A percentile compares a stretch with the other conserved stretches of the same genome.
Conservation (phyloP, 83 land plant genomes). For the Isoetes engelmannii region DNA sequence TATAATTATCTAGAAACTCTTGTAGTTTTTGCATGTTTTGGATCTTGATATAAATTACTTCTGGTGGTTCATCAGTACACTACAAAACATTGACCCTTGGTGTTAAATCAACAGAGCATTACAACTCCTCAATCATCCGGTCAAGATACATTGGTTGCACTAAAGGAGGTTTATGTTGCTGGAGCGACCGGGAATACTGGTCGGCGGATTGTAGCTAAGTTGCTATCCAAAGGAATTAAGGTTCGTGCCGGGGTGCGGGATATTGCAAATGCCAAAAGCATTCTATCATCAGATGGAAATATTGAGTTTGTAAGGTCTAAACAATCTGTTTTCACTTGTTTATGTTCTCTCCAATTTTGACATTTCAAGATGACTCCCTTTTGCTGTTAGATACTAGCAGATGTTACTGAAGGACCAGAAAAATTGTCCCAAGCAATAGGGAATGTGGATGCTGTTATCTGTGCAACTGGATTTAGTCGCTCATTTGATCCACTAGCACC, state of each 20-base stretch:
- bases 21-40: too few species aligned
- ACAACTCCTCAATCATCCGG: too few species aligned
- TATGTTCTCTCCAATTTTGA: too few species aligned
- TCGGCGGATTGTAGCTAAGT: conserved; percentile 62
- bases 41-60: too few species aligned
- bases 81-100: too few species aligned
- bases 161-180: conserved; percentile 60
- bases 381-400: conserved; percentile 56
- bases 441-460: conserved; percentile 68
- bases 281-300: conserved; percentile 43
- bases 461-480: conserved; percentile 71
- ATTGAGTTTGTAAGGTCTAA: conserved; percentile 36
- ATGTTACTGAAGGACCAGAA: conserved; percentile 70
- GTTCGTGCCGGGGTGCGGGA: conserved; percentile 84
- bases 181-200: conserved; percentile 85
- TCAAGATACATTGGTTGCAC: too few species aligned
- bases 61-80: too few species aligned
- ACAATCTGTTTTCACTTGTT: not conserved
- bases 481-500: conserved; percentile 75
- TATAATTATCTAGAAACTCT: too few species aligned
- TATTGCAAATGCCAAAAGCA: conserved; percentile 44
- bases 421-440: conserved; percentile 67
- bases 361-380: not conserved
- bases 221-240: conserved; percentile 51
- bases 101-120: too few species aligned